Evolutionary conservation across 2,329 filamentous ascomycete genomes (phyloP), one percentile per base, ranked within the genome.

Genomic region (Pleoardoris graminearum): DNA sequence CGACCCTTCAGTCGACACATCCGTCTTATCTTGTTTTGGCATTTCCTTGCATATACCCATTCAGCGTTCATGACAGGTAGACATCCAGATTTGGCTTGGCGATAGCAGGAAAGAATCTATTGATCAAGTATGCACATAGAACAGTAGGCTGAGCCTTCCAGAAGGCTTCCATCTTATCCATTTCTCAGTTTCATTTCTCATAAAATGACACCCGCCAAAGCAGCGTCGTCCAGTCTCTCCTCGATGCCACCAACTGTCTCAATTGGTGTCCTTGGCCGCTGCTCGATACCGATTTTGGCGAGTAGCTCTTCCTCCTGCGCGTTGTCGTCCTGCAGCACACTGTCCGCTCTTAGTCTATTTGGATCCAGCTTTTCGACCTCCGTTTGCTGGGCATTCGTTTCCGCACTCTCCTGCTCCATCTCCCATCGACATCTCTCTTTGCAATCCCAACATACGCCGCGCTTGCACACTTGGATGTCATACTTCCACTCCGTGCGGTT

Each of bases 401-500:
- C 16, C 23, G 41, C 32, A 43, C 22, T 47, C 7, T 65, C 57
- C 19, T 64, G 59, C 27, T 66, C 59, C 21, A 59, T 23, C 37
- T 70, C 67, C 69, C 69, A 71, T 32, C 57, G 59, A 47, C 68
- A 72, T 29, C 69, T 57, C 52, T 70, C 67, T 27, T 51, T 66
- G 36, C 69, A 71, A 22, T 70, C 67, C 67, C 67, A 70, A 45
- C 69, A 72, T 0, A 71, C 68, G 19, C 61, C 57, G 16, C 69
- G 55, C 47, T 65, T 68, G 23, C 68, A 71, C 3, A 71, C 63
- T 25, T 61, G 59, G 29, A 71, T 60, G 39, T 70, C 68, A 30
- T 70, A 71, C 48, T 68, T 70, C 68, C 69, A 72, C 49, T 72
- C 68, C 7, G 50, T 54, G 12, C 68, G 52, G 16, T 67, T 67